Evolutionary conservation across 169 alveolate species (phyloP).

Genomic region (Plasmodium inui): DNA sequence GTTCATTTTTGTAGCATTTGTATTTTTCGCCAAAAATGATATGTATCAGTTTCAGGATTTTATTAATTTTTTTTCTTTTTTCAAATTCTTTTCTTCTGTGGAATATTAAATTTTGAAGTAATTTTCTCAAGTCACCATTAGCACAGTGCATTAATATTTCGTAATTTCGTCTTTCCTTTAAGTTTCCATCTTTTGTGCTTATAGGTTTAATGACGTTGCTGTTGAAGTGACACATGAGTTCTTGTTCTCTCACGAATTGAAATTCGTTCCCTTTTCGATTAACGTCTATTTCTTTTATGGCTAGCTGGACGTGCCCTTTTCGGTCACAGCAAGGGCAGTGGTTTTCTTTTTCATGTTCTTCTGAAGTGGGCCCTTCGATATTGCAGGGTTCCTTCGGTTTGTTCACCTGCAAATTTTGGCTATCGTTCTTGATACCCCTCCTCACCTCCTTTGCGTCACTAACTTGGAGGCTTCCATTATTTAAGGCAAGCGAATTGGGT

Average conservation of each 20-base stretch:
- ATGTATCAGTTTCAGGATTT: slow-evolving; percentile 65
- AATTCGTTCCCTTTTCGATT: slow-evolving; percentile 61
- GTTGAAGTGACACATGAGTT: slow-evolving; percentile 83
- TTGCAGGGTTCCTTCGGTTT: not conserved
- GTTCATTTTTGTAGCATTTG: slow-evolving; percentile 36
- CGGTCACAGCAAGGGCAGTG: slow-evolving; percentile 40
- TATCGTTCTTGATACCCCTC: not conserved
- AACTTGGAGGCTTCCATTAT: not conserved
- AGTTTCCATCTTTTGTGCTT: slow-evolving; percentile 76
- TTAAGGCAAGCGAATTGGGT: not conserved
- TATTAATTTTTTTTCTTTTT: slow-evolving; percentile 67
- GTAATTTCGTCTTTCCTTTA: slow-evolving; percentile 67
- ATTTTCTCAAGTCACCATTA: slow-evolving; percentile 81
- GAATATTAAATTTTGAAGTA: slow-evolving; percentile 56
- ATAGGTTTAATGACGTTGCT: slow-evolving; percentile 83
- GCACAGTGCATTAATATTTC: slow-evolving; percentile 86
- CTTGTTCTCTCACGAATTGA: slow-evolving; percentile 86
- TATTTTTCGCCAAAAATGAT: slow-evolving; percentile 52
- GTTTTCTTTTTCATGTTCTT: slow-evolving; percentile 7
- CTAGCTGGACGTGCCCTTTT: slow-evolving; percentile 48
- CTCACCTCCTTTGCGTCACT: not conserved
- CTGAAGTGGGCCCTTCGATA: not conserved
- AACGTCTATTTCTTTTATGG: slow-evolving; percentile 71
- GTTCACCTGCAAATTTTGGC: not conserved
- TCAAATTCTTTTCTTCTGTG: slow-evolving; percentile 73